Conservation (phyloP, 495 filamentous ascomycete species). For the Podospora appendiculata region DNA sequence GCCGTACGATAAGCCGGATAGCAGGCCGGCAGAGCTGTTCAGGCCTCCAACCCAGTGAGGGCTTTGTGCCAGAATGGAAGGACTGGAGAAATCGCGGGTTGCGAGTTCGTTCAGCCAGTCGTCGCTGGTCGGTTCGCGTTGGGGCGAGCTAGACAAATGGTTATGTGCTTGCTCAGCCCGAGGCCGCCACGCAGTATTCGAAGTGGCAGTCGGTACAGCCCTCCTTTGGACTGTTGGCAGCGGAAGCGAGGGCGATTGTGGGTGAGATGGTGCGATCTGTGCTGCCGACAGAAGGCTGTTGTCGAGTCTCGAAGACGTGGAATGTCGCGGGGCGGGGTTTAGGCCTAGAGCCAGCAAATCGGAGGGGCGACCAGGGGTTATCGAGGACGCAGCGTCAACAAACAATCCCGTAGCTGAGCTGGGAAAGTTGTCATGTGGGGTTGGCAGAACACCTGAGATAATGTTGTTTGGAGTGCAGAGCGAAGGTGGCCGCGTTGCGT, state of each 20-base stretch:
- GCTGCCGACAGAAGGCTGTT: no score
- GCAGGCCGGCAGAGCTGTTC: not conserved
- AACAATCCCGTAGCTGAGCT: no score
- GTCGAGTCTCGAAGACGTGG: no score
- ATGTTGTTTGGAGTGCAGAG: no score
- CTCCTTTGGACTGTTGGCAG: not conserved
- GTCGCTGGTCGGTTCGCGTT: slow-evolving; percentile 18
- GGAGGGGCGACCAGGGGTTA: no score
- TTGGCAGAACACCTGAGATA: no score
- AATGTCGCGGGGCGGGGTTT: no score
- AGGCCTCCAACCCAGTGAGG: not conserved
- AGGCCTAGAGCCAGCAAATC: no score
- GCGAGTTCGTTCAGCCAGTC: slow-evolving; percentile 22
- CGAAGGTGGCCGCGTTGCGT: no score
- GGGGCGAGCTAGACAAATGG: not conserved
- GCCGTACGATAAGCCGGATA: not conserved
- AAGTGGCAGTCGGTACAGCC: not conserved
- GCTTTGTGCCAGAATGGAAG: slow-evolving; percentile 17
- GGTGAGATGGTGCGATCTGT: no score
- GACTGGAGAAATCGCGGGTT: slow-evolving; percentile 28
- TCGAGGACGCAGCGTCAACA: no score
- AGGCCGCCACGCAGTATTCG: not conserved
- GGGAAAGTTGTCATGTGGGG: no score
- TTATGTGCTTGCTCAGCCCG: not conserved
- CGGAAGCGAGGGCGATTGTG: not conserved